phyloP scores from a whole-genome alignment of 2,329 filamentous ascomycete genomes.

The Colletotrichum orbiculare region DNA sequence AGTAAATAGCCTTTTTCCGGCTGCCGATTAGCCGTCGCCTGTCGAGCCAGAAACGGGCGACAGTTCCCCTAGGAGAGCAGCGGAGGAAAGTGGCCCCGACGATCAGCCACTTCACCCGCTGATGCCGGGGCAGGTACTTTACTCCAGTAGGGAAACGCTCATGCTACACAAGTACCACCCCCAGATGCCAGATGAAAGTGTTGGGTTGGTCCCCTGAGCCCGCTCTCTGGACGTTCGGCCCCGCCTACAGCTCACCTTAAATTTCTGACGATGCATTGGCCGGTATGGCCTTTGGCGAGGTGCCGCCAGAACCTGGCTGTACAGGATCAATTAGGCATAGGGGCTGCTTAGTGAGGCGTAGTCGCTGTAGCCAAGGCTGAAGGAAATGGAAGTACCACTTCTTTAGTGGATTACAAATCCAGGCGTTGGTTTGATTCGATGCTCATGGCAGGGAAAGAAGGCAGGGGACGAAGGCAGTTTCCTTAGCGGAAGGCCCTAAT shows the following conservation, averaged over 20 bases:
- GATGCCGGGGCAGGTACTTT: too few relatives aligned
- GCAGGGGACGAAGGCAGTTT: background rate
- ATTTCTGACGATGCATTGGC: too few relatives aligned
- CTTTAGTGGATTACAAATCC: conserved; percentile 35
- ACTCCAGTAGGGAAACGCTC: too few relatives aligned
- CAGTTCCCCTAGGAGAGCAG: background rate
- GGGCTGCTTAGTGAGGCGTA: background rate
- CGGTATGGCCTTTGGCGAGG: too few relatives aligned
- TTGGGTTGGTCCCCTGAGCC: too few relatives aligned
- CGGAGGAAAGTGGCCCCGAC: background rate
- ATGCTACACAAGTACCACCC: too few relatives aligned
- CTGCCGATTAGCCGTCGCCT: background rate
- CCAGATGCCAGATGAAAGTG: too few relatives aligned
- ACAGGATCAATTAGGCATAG: background rate
- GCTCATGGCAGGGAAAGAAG: background rate
- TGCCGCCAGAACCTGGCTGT: too few relatives aligned
- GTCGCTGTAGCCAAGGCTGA: background rate
- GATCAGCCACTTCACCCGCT: background rate
- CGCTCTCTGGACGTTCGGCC: too few relatives aligned
- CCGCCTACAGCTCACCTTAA: too few relatives aligned
- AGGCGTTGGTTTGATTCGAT: background rate
- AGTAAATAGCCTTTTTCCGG: background rate
- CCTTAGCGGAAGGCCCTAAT: too few relatives aligned
- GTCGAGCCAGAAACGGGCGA: conserved; percentile 3
- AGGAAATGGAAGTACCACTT: conserved; percentile 19